Evolutionary conservation across 176 grass and related monocot species (phyloP), one percentile per base, ranked within the genome.

Genomic region (Lolium perenne): DNA sequence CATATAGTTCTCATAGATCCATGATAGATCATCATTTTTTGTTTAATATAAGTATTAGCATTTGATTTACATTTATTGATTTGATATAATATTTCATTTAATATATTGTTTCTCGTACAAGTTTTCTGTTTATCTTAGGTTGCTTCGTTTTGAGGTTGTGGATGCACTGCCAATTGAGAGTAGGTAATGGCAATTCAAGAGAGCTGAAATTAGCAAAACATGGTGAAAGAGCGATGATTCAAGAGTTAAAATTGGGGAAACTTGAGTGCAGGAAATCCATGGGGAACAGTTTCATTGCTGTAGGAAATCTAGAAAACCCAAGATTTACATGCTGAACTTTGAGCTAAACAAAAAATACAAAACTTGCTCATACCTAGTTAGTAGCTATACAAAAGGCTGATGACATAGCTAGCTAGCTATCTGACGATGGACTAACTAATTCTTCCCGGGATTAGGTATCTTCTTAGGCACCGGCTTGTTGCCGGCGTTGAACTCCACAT

Each of bases 401-500:
- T 75, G 13, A 43, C 41, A 43, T 43, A 43, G 41, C 41, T 43
- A 43, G 41, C 41, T 74, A 74, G 46, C 22, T 54, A 10, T 48
- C 48, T 54, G 74, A 55, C 12, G 74, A 38, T 38, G 8, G 9
- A 55, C 49, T 18, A 55, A 32, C 81, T 97, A 94, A 85, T 97
- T 97, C 7, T 94, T 89, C 38, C 40, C 87, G 78, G 95, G 95
- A 62, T 92, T 94, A 12, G 40, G 8, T 10, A 3, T 60, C 72
- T 66, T 83, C 2, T 11, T 10, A 18, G 86, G 88, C 38, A 74
- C 21, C n/a, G 57, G 79, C 73, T 3, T 91, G 71, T 53, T 45
- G 91, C 92, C 92, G 71, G 84, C 88, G 78, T 87, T 87, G 82
- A 91, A 87, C 84, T 92, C 92, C 67, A 84, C 50, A 4, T 41